Evolutionary conservation across 768 basidiomycete species (phyloP).

Genomic region (Lactarius tabidus): DNA sequence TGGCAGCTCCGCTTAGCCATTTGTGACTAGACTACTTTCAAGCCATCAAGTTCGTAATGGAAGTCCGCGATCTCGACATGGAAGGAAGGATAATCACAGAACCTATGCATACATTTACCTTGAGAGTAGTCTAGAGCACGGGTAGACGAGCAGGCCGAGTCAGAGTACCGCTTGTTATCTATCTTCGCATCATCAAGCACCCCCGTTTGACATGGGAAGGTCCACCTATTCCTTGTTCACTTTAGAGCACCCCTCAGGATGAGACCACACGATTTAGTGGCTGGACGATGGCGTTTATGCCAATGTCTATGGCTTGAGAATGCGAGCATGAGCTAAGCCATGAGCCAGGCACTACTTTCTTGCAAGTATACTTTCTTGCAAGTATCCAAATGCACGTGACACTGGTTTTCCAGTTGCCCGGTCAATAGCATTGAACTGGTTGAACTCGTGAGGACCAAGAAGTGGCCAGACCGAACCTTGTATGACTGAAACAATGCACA

Average conservation of each 20-base stretch:
- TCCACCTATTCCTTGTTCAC: not conserved
- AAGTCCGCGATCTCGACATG: not conserved
- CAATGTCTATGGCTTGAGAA: not conserved
- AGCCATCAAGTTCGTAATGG: not conserved
- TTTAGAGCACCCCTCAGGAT: not conserved
- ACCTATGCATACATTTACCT: not conserved
- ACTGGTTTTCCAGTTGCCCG: not conserved
- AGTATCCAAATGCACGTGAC: not conserved
- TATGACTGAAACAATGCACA: not conserved
- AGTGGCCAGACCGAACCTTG: not conserved
- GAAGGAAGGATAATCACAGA: not conserved
- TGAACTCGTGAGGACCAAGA: not conserved
- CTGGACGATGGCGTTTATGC: not conserved
- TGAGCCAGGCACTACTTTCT: no score
- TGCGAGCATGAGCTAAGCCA: not conserved
- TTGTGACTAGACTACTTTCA: not conserved
- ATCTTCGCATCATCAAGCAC: not conserved
- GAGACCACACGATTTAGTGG: not conserved
- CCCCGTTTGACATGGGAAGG: conserved; percentile 2
- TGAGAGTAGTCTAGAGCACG: conserved; percentile 1
- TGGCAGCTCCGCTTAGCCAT: not conserved
- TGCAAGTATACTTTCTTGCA: not conserved
- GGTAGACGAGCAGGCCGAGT: not conserved
- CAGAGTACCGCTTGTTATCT: not conserved
- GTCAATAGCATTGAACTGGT: not conserved